Conservation (phyloP, 129 eudicot species). For the Cynara cardunculus region DNA sequence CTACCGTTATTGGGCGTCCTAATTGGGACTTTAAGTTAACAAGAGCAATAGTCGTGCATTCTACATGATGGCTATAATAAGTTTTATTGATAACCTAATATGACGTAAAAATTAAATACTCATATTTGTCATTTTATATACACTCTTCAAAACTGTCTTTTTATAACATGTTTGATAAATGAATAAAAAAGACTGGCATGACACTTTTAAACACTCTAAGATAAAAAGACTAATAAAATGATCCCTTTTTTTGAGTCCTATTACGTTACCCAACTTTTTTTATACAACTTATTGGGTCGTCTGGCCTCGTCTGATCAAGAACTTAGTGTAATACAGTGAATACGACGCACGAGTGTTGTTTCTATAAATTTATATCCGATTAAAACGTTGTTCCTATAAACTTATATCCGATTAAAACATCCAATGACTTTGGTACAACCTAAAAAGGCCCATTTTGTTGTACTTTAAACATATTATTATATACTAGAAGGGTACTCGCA, state of each 20-base stretch:
- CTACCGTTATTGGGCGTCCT: neutral
- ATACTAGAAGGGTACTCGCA: no score
- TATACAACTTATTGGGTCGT: neutral
- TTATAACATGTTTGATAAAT: neutral
- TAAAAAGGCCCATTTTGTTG: neutral
- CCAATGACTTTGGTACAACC: neutral
- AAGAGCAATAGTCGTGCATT: neutral
- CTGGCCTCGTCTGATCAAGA: neutral
- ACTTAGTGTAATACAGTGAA: neutral
- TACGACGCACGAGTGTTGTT: neutral
- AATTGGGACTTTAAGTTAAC: neutral
- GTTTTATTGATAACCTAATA: neutral
- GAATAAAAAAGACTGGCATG: neutral
- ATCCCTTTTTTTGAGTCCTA: neutral
- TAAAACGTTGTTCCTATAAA: neutral
- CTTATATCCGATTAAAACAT: neutral
- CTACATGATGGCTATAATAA: neutral
- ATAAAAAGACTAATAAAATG: no score
- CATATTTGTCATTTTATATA: neutral
- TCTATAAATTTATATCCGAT: neutral
- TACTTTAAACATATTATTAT: neutral
- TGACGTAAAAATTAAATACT: neutral
- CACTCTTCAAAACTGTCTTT: neutral
- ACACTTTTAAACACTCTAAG: no score
- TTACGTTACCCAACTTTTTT: neutral